Base-by-base conservation (phyloP, 108 stramenopile species). In the Discostella pseudostelligera region DNA sequence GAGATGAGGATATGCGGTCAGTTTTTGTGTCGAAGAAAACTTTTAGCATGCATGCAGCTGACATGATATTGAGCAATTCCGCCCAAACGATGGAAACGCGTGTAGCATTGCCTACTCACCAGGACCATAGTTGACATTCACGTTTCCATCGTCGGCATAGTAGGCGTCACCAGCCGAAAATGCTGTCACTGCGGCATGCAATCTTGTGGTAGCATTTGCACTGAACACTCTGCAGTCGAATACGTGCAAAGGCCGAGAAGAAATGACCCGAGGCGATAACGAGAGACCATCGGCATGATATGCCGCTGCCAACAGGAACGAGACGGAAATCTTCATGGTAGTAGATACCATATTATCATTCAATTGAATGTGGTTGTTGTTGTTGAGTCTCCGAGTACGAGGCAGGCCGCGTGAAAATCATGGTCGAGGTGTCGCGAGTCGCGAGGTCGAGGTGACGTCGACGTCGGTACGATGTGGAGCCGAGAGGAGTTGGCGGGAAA, bases 81-180 rank as follows among this genome's bases (percentile, higher is more conserved):
- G 21, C 39, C 21, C 11, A 42, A 8, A 25, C 17, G 14, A 55
- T 21, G 48, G 39, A 11, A 37, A 21, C 0, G 1, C 36, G 37
- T 29, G 22, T 10, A 13, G 16, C 28, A 48, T 11, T 32, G 14
- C 4, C 46, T 20, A 42, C 66, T 67, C 42, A 67, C 66, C 66
- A 36, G 67, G 67, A 29, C 67, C 67, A 39, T 68, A 68, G 0
- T 68, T 68, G 16, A 68, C n/a, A 28, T 59, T 47, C 37, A 59
- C 37, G 45, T 51, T 48, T 13, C 62, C 49, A 20, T 16, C 49
- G 7, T 28, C 29, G 32, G 32, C 56, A 37, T 57, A 26, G 25
- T 25, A 4, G 21, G 29, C 26, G 39, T 26, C 26, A 53, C 25
- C 50, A 7, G 55, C 25, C 16, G 55, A 35, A 14, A 56, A 6